Percentiles rank a stretch among this genome's conserved stretches.
Conservation (phyloP, 257 asterid species). For the Fraxinus pennsylvanica region DNA sequence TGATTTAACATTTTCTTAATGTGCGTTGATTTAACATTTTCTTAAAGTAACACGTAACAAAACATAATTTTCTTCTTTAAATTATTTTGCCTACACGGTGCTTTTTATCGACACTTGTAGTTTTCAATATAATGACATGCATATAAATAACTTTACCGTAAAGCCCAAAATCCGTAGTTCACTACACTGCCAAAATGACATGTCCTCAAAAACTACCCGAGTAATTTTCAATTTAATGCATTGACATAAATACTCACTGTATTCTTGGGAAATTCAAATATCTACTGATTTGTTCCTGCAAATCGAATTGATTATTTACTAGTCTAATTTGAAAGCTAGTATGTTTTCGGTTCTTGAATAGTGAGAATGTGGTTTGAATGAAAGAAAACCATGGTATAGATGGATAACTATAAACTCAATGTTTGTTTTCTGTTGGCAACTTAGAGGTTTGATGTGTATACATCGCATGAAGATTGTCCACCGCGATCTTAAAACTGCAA, state of each 20-base stretch:
- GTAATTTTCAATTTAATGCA: neutral
- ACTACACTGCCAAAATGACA: neutral
- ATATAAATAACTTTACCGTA: neutral
- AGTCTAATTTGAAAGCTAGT: neutral
- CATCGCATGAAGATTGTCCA: slow-evolving; percentile 96
- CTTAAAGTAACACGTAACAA: no score
- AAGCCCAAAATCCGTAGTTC: neutral
- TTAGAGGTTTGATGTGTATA: slow-evolving; percentile 94
- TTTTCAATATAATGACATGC: no score
- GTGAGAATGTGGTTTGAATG: neutral
- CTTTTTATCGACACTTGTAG: no score
- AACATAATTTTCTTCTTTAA: no score
- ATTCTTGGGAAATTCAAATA: neutral
- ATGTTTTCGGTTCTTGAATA: neutral
- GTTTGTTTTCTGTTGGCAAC: slow-evolving; percentile 30
- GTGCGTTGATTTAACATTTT: no score
- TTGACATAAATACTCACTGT: neutral
- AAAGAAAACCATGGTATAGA: neutral
- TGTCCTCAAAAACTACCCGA: neutral
- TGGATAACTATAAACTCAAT: slow-evolving; percentile 19
- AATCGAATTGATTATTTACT: neutral
- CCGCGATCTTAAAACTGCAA: slow-evolving; percentile 89
- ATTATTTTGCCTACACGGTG: no score
- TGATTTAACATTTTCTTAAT: no score
- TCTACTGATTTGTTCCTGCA: neutral